Base-by-base conservation (phyloP, 1,284 basidiomycete species). In the Irpex lacteus region DNA sequence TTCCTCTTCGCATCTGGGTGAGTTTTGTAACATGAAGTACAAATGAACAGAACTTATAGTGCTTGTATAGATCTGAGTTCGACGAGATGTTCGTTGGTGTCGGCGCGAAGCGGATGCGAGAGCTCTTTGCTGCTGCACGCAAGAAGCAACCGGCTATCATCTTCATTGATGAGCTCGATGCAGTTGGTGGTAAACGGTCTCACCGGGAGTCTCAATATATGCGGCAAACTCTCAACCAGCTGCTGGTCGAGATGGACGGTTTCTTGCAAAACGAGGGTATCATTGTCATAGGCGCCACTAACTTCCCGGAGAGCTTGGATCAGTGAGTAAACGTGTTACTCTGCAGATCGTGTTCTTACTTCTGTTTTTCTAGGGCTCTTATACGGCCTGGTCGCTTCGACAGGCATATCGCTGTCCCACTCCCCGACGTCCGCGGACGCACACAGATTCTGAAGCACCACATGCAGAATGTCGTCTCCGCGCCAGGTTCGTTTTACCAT, bases 11-110 rank as follows among this genome's bases (percentile, higher is more conserved):
- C 92, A 54, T 93, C 91, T 54, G 91, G 92, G 87, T 89, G 70
- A 70, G 32, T 53, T 54, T 47, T 15, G 47, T 47, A 36, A 56
- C 64, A 60, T 65, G 15, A 15, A 19, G 15, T 37, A 36, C 57
- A 61, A 15, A 68, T 77, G 15, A 13, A 18, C 19, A 38, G 34
- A 37, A 44, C 19, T 40, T 21, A 13, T 50, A 47, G 19, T 5
- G 74, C 63, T 34, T 44, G 18, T 32, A 11, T 66, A 95, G 94
- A 13, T 96, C 95, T 57, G 95, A 98, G 73, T 98, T 99, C 69
- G 98, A 99, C 75, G 97, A 99, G 75, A 97, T 98, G 89, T 96
- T 95, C 74, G 96, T 98, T 61, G 95, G 95, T 64, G 94, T 97
- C 57, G 95, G 95, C 64, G 97, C 98, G 37, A 97, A 98, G 76